phyloP scores from a whole-genome alignment of 148 eudicot genomes.

The Cornus suecica region DNA sequence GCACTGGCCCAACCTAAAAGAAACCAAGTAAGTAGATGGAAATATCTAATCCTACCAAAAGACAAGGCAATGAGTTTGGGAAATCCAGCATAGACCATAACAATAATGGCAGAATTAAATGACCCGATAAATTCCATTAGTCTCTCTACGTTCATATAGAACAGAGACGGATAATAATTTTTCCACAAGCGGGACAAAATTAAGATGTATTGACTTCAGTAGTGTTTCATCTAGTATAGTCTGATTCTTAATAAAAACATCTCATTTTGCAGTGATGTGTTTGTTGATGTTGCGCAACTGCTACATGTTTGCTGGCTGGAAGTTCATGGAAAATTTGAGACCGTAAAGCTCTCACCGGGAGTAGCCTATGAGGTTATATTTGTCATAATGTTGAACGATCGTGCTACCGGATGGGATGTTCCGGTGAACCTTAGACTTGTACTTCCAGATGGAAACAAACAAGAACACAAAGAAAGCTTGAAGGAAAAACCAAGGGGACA shows the following conservation, averaged over 20 bases:
- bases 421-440: constrained; percentile 63
- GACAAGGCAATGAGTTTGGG: no score
- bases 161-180: no score
- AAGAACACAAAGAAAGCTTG: constrained; percentile 45
- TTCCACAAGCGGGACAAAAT: no score
- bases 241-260: background rate
- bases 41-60: background rate
- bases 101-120: no score
- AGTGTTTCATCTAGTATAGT: background rate
- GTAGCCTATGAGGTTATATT: constrained; percentile 45
- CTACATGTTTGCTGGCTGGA: constrained; percentile 71
- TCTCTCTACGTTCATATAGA: no score
- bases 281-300: constrained; percentile 46
- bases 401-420: constrained; percentile 58
- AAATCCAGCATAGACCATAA: no score
- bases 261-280: constrained; percentile 40
- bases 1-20: constrained; percentile 41
- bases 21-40: constrained; percentile 37
- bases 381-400: constrained; percentile 48
- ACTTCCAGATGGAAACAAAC: constrained; percentile 55
- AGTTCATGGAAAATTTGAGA: constrained; percentile 54
- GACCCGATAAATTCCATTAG: no score
- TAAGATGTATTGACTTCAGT: background rate
- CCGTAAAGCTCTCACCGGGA: constrained; percentile 40
- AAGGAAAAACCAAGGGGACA: constrained; percentile 46